Conservation (phyloP, 257 asterid species). For the Henckelia pumila region DNA sequence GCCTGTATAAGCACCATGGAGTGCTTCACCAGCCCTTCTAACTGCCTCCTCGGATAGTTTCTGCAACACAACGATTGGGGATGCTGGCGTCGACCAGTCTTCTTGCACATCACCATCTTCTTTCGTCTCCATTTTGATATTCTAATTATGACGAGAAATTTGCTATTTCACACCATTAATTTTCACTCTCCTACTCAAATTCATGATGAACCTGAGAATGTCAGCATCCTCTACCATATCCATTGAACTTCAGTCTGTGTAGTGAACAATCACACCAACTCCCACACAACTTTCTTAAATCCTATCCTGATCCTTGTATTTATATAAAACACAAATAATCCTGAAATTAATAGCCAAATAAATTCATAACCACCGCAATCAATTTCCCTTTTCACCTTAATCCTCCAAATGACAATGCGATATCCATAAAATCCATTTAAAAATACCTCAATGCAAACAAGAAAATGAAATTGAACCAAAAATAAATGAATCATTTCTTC, state of each 20-base stretch:
- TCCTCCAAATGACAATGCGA: background rate
- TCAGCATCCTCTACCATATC: constrained; percentile 22
- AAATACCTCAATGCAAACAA: background rate
- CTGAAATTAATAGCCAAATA: background rate
- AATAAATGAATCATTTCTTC: background rate
- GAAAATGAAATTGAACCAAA: background rate
- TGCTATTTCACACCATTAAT: constrained; percentile 21
- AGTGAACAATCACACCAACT: constrained; percentile 17
- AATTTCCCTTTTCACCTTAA: background rate
- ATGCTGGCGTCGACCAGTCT: constrained; percentile 48
- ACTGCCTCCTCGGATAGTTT: constrained; percentile 57
- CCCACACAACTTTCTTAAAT: constrained; percentile 8
- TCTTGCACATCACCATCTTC: constrained; percentile 39
- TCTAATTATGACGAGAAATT: constrained; percentile 25
- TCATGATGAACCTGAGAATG: constrained; percentile 25
- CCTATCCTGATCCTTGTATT: constrained; percentile 4
- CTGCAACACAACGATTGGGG: constrained; percentile 56
- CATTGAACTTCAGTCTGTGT: background rate
- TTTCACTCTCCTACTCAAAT: constrained; percentile 15
- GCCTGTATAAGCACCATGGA: constrained; percentile 36
- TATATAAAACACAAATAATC: background rate
- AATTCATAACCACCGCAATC: background rate
- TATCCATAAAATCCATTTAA: background rate
- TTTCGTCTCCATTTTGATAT: constrained; percentile 36
- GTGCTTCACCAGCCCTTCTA: constrained; percentile 55